phyloP scores from a whole-genome alignment of 2,329 filamentous ascomycete genomes.

The Fulvia fulva region DNA sequence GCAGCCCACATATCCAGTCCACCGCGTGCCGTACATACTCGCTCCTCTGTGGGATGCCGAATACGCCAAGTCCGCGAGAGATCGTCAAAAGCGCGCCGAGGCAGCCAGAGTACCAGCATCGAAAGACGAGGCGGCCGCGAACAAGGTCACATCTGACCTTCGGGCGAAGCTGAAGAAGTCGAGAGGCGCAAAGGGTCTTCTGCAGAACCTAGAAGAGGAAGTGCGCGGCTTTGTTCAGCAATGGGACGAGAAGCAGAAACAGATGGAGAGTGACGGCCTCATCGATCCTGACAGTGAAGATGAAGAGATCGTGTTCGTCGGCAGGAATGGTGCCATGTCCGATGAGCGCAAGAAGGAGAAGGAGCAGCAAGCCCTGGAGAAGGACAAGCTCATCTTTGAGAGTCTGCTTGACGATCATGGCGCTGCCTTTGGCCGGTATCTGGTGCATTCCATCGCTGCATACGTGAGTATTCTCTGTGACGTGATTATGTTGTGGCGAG shows the following conservation, averaged over 20 bases:
- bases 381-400: slow-evolving; percentile 75
- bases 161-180: slow-evolving; percentile 74
- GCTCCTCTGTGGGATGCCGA: slow-evolving; percentile 76
- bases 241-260: slow-evolving; percentile 52
- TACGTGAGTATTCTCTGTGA: slow-evolving; percentile 48
- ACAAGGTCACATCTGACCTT: slow-evolving; percentile 71
- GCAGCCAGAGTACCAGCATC: slow-evolving; percentile 48
- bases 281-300: slow-evolving; percentile 57
- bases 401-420: slow-evolving; percentile 69
- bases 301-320: slow-evolving; percentile 90
- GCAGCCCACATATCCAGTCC: slow-evolving; percentile 73
- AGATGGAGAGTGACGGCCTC: slow-evolving; percentile 44
- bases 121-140: slow-evolving; percentile 42
- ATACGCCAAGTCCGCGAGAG: slow-evolving; percentile 33
- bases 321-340: slow-evolving; percentile 61
- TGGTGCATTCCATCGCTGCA: slow-evolving; percentile 84
- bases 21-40: slow-evolving; percentile 80
- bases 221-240: slow-evolving; percentile 69
- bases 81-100: slow-evolving; percentile 38
- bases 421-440: slow-evolving; percentile 83
- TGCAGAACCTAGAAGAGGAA: slow-evolving; percentile 80
- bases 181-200: slow-evolving; percentile 71
- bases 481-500: slow-evolving; percentile 2
- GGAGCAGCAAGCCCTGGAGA: slow-evolving; percentile 50
- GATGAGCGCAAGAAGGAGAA: slow-evolving; percentile 53